Conservation (phyloP, 2,329 filamentous ascomycete genomes). For the Fragosphaeria purpurea region DNA sequence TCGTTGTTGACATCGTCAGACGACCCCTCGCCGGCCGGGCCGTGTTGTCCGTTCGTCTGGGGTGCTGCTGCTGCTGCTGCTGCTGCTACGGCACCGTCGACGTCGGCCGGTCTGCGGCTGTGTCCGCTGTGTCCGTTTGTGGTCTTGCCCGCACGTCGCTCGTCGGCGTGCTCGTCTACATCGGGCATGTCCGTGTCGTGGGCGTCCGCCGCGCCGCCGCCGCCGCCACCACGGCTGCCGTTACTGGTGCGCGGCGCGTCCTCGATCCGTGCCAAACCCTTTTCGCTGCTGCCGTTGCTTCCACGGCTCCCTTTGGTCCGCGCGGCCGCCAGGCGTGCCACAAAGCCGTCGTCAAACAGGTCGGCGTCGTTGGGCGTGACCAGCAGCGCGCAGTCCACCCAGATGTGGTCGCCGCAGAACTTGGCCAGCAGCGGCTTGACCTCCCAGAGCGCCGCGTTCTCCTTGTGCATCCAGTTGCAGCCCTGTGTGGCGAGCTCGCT, state of each 20-base stretch:
- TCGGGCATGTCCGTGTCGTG: not conserved
- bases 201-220: not conserved
- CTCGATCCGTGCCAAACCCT: too few species aligned
- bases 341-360: constrained; percentile 40
- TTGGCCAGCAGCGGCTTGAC: constrained; percentile 65
- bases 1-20: too few species aligned
- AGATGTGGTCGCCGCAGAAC: constrained; percentile 64
- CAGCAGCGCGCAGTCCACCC: constrained; percentile 52
- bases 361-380: constrained; percentile 45
- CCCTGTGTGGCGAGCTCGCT: constrained; percentile 61
- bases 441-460: constrained; percentile 61
- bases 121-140: too few species aligned
- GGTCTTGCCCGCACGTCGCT: too few species aligned
- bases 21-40: too few species aligned
- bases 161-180: not conserved
- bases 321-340: constrained; percentile 20
- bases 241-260: not conserved
- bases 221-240: not conserved
- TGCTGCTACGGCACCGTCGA: not conserved
- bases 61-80: not conserved
- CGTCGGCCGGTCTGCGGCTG: not conserved
- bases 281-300: not conserved
- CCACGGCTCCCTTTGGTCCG: not conserved
- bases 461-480: constrained; percentile 61
- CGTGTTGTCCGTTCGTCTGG: too few species aligned